Evolutionary conservation across 805 yeast genomes (phyloP), one percentile per base, ranked within the genome.

Genomic region (Starmerella floris): DNA sequence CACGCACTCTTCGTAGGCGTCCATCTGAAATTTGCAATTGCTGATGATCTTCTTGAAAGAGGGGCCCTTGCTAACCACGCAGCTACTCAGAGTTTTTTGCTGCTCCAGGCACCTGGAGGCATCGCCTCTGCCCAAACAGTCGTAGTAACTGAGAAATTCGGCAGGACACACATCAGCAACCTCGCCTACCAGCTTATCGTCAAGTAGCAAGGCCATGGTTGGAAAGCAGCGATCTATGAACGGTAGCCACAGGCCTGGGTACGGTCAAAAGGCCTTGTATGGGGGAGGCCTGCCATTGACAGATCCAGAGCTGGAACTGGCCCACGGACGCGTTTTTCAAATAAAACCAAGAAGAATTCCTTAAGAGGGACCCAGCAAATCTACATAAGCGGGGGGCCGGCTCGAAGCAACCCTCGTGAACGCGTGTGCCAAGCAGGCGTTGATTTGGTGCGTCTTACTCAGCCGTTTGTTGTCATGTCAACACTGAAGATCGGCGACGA

Each of bases 111-210:
- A 83, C 44, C 51, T 50, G 40, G 53, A 41, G 6, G 74, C 74
- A 42, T 68, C 69, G 31, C 77, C 77, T 23, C 64, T 66, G 28
- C 74, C 62, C 59, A 83, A 70, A 56, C 94, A 83, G 53, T 73
- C 74, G 59, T 83, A 88, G 59, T 78, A 83, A 23, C 69, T 72
- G 43, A 82, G 62, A 50, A 83, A 82, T 54, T 76, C 71, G 46
- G 73, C 75, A 0, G 93, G 91, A 58, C 94, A 83, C 55, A 69
- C 65, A 42, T 74, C 70, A 13, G 93, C 85, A 45, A 70, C 80
- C 54, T 83, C 94, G 48, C 81, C 85, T 48, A 83, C 71, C 26
- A 83, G 69, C 39, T 79, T 65, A 56, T 82, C 87, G 60, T 83
- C 94, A 25, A 83, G 67, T 52, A 56, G 51, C 42, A 66, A 58